Evolutionary conservation across 202 grass and related monocot genomes (phyloP).

Genomic region (Cymbopogon flexuosus): DNA sequence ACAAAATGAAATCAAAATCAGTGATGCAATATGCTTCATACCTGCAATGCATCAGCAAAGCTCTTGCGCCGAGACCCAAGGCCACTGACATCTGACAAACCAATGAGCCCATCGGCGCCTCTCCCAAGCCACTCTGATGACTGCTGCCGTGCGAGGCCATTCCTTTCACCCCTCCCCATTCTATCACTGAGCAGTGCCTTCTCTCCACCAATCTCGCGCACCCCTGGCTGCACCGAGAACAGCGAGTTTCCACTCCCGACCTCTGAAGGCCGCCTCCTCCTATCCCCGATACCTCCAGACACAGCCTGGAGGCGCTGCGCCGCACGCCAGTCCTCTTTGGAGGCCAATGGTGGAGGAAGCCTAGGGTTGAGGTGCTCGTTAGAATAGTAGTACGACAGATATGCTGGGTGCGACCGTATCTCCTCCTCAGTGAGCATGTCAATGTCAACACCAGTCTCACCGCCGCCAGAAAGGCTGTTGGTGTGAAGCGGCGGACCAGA

Average conservation of each 20-base stretch:
- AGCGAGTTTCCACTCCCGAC: conserved; percentile 47
- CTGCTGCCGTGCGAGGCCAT: conserved; percentile 34
- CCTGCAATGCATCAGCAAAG: conserved; percentile 91
- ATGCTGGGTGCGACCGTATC: conserved; percentile 71
- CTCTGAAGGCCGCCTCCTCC: conserved; percentile 38
- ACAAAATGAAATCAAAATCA: conserved; percentile 15
- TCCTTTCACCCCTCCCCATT: conserved; percentile 35
- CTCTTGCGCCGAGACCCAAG: conserved; percentile 54
- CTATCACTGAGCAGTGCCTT: conserved; percentile 28
- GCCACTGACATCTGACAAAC: conserved; percentile 46
- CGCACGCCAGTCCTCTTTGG: conserved; percentile 84
- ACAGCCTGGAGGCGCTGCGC: conserved; percentile 55
- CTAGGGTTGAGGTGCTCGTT: conserved; percentile 89
- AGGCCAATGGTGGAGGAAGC: conserved; percentile 71
- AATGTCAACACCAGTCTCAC: background rate
- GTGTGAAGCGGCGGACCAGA: background rate
- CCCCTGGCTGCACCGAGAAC: conserved; percentile 62
- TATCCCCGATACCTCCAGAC: conserved; percentile 63
- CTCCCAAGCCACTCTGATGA: conserved; percentile 49
- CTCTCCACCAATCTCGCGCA: background rate
- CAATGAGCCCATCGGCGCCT: conserved; percentile 50
- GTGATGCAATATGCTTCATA: conserved; percentile 11
- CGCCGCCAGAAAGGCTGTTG: background rate
- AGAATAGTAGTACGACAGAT: conserved; percentile 81
- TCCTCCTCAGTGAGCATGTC: conserved; percentile 68